phyloP scores from a whole-genome alignment of 78 protist species.

The Speleostelium caveatum region DNA sequence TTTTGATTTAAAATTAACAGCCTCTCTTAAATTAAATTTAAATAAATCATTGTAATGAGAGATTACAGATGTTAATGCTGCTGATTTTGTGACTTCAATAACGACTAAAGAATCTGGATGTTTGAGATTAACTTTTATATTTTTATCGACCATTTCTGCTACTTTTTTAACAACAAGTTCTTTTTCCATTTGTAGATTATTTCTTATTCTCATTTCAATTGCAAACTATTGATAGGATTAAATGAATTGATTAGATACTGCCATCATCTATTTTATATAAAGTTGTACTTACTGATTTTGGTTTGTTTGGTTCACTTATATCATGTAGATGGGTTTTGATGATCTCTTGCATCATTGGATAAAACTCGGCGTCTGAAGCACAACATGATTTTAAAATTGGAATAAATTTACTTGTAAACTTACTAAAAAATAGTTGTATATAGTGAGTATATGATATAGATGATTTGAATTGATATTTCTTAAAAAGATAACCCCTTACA shows the following conservation, averaged over 20 bases:
- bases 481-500: too few species aligned
- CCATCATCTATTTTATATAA: neutral
- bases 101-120: conserved; percentile 23
- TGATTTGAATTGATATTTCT: too few species aligned
- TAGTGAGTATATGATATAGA: too few species aligned
- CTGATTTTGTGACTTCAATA: conserved; percentile 35
- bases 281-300: neutral
- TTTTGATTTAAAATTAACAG: neutral
- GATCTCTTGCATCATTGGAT: conserved; percentile 1
- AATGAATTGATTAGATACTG: neutral
- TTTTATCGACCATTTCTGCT: conserved; percentile 12
- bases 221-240: conserved; percentile 16
- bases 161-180: neutral
- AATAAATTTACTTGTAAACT: conserved; percentile 22
- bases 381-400: conserved; percentile 30
- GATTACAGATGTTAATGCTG: neutral
- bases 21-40: conserved; percentile 41
- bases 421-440: neutral
- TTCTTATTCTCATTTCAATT: conserved; percentile 57
- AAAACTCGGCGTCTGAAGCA: conserved; percentile 23
- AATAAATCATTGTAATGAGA: conserved; percentile 4
- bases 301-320: too few species aligned
- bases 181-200: conserved; percentile 2
- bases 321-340: too few species aligned
- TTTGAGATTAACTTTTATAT: conserved; percentile 22